phyloP scores from a whole-genome alignment of 495 filamentous ascomycete species.

The Cercophora sp. region DNA sequence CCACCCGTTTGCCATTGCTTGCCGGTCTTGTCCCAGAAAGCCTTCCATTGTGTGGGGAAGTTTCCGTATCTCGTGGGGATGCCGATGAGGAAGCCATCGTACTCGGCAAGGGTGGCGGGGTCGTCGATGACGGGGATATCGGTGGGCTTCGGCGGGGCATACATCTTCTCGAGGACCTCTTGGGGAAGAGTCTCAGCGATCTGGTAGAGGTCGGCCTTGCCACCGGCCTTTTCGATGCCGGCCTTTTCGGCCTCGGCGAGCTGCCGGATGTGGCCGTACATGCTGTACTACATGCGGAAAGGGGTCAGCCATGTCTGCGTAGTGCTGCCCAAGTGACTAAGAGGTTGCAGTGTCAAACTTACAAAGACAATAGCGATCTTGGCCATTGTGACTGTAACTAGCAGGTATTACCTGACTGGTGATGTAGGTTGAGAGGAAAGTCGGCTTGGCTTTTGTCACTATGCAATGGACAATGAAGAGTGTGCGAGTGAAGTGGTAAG shows the following conservation, averaged over 20 bases:
- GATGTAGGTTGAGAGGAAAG: neutral
- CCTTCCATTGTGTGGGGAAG: conserved; percentile 95
- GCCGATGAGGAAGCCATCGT: conserved; percentile 90
- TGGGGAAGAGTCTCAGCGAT: conserved; percentile 80
- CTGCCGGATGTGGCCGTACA: conserved; percentile 86
- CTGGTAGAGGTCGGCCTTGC: conserved; percentile 73
- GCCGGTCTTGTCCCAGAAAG: conserved; percentile 82
- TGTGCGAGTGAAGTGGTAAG: neutral
- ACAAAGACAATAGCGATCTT: conserved; percentile 89
- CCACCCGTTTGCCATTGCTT: conserved; percentile 66
- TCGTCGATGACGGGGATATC: conserved; percentile 61
- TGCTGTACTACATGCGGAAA: conserved; percentile 70
- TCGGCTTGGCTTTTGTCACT: too few relatives aligned
- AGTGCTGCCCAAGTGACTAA: neutral
- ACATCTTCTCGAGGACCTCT: conserved; percentile 77
- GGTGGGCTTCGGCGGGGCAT: conserved; percentile 73
- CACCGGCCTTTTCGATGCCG: conserved; percentile 86
- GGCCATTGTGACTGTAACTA: conserved; percentile 62
- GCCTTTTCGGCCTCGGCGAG: conserved; percentile 86
- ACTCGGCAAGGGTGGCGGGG: conserved; percentile 63
- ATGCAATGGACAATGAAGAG: neutral
- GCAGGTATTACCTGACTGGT: conserved; percentile 15
- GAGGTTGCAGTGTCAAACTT: conserved; percentile 33
- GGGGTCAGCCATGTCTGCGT: neutral
- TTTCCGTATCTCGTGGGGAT: conserved; percentile 98